Evolutionary conservation across 2,329 filamentous ascomycete species (phyloP).

Genomic region (Leptodontidium sp.): DNA sequence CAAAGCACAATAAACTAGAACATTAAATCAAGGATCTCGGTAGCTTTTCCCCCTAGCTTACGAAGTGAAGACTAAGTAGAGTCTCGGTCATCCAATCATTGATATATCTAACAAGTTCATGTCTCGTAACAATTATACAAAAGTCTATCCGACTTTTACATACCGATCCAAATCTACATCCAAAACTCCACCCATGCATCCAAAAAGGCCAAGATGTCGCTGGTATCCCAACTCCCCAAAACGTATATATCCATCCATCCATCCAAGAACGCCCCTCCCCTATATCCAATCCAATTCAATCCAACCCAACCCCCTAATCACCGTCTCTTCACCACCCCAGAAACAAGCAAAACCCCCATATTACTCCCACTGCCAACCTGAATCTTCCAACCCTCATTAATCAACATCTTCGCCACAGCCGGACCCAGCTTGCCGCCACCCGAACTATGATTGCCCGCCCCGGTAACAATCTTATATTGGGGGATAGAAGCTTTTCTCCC

Average conservation of each 20-base stretch:
- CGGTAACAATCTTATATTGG: slow-evolving; percentile 81
- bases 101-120: neutral
- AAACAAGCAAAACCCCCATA: slow-evolving; percentile 73
- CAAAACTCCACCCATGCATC: neutral
- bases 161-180: neutral
- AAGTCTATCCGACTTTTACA: neutral
- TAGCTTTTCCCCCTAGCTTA: neutral
- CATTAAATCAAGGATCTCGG: neutral
- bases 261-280: neutral
- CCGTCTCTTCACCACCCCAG: slow-evolving; percentile 56
- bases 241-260: neutral
- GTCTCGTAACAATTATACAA: neutral
- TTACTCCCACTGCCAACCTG: slow-evolving; percentile 61
- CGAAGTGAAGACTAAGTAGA: no score
- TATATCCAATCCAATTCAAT: neutral
- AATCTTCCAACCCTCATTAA: slow-evolving; percentile 84
- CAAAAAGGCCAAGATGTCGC: neutral
- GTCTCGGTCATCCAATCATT: neutral
- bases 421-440: slow-evolving; percentile 80
- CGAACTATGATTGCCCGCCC: slow-evolving; percentile 79
- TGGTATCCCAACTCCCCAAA: neutral
- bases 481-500: slow-evolving; percentile 45
- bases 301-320: neutral
- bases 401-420: slow-evolving; percentile 79
- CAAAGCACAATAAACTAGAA: neutral